phyloP scores from a whole-genome alignment of 352 stramenopile species.

The Phytophthora sojae region DNA sequence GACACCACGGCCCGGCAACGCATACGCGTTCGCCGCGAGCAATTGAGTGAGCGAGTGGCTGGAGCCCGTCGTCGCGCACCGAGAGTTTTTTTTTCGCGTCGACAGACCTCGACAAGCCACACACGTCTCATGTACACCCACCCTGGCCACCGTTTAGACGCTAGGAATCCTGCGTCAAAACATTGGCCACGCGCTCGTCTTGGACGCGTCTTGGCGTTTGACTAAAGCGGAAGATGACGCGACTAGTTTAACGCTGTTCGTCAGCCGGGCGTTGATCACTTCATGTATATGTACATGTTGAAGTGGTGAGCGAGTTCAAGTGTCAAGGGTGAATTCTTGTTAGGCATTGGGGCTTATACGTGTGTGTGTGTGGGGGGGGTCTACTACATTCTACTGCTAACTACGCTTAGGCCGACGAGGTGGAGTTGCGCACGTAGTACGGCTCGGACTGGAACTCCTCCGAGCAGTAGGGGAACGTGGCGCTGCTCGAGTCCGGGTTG shows the following conservation, averaged over 20 bases:
- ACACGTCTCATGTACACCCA: neutral
- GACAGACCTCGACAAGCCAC: neutral
- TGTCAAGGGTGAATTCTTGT: neutral
- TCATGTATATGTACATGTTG: neutral
- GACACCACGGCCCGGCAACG: neutral
- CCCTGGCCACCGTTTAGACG: neutral
- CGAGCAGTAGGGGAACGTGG: constrained; percentile 66
- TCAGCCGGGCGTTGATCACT: neutral
- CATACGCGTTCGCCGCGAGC: neutral
- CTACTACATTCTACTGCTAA: neutral
- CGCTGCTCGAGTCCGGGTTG: constrained; percentile 31
- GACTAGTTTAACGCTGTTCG: neutral
- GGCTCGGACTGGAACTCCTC: constrained; percentile 47
- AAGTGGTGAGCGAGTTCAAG: neutral
- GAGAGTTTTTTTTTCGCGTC: neutral
- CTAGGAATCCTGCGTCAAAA: neutral
- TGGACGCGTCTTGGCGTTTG: neutral
- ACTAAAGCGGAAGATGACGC: neutral
- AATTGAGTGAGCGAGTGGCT: neutral
- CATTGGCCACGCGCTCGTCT: constrained; percentile 1
- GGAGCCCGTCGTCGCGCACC: neutral
- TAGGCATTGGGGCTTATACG: neutral
- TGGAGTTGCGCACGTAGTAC: constrained; percentile 53
- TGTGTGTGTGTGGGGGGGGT: no score
- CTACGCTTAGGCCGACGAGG: constrained; percentile 14